Evolutionary conservation across 495 filamentous ascomycete genomes (phyloP), one percentile per base, ranked within the genome.

Genomic region (Aspergillus nanangensis): DNA sequence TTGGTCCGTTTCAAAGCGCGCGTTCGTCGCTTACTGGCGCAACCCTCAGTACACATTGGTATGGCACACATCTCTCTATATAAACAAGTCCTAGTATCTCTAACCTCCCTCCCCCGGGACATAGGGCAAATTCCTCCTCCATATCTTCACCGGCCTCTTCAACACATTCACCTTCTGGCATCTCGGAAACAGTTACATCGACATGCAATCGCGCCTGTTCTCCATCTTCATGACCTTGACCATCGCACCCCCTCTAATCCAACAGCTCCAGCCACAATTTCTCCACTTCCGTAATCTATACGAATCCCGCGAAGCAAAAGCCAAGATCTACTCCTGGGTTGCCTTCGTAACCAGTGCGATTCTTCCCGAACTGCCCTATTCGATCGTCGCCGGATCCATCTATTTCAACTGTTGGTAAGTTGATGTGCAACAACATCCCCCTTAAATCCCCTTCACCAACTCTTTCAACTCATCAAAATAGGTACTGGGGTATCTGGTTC

Each of bases 201-300:
- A 82, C 58, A 80, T 82, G 75, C 78, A 83, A 51, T 78, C 76
- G 8, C 67, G 77, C 18, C 65, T 88, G 0, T 89, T 88, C 60
- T 79, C 82, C 23, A 69, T 87, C 42, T 90, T 90, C 62, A 82
- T 88, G 80, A 77, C 79, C 9, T 70, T 85, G 11, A 86, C 83
- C 15, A 81, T 84, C 40, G 74, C 70, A 2, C 79, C 78, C 0
- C 76, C 78, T 1, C 60, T 87, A 0, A 80, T 83, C 5, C 79
- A 86, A 47, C 84, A 85, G 35, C 52, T 77, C 2, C 75, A 78
- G 50, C 75, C 74, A 5, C 61, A 56, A 20, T 77, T 61, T 47
- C 49, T 78, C 1, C 64, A 75, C 48, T 72, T 71, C 48, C 64
- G 75, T 10, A 58, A 63, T 5, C 51, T 77, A 0, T 78, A 74